Conservation (phyloP, 1,284 basidiomycete species). For the Papiliotrema terrestris region DNA sequence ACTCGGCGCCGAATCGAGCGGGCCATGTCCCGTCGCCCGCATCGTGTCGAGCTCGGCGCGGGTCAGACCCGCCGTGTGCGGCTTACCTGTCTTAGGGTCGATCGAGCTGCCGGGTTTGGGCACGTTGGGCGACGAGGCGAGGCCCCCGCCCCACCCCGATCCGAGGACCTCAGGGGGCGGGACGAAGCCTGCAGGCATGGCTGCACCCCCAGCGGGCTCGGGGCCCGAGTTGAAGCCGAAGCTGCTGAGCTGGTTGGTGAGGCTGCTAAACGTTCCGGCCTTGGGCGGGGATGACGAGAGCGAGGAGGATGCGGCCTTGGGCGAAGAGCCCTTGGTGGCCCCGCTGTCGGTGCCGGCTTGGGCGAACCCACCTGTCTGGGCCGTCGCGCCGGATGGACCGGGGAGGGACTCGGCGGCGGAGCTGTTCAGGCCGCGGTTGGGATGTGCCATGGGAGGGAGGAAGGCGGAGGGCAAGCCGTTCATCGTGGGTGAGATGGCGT, state of each 20-base stretch:
- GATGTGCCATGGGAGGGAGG: background rate
- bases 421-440: conserved; percentile 6
- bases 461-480: too few species aligned
- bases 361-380: conserved; percentile 25
- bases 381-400: conserved; percentile 15
- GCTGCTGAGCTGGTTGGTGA: too few species aligned
- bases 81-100: conserved; percentile 35
- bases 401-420: background rate
- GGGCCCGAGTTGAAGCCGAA: background rate
- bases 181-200: background rate
- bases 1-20: background rate
- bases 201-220: background rate
- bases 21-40: conserved; percentile 20
- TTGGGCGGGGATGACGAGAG: background rate
- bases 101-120: conserved; percentile 23
- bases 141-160: background rate
- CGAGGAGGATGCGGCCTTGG: background rate
- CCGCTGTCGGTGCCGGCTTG: conserved; percentile 12
- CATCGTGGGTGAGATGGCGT: too few species aligned
- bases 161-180: background rate
- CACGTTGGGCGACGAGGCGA: conserved; percentile 22
- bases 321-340: too few species aligned
- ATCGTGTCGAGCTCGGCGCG: conserved; percentile 32
- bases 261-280: background rate
- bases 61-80: conserved; percentile 36